Evolutionary conservation across 2,329 filamentous ascomycete genomes (phyloP).

Genomic region (Fusarium sp.): DNA sequence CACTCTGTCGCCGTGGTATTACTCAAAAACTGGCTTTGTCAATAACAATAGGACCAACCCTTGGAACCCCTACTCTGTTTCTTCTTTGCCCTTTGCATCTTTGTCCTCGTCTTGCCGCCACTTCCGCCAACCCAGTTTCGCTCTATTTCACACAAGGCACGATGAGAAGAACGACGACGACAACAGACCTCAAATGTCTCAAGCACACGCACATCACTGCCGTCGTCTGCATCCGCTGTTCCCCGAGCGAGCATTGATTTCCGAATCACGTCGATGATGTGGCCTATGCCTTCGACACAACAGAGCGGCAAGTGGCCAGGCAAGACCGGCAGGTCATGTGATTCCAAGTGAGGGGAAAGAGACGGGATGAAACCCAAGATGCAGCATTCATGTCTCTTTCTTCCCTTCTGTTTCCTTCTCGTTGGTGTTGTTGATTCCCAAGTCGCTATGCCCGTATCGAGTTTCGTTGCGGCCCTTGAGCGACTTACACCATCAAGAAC

Average conservation of each 20-base stretch:
- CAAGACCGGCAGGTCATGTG: slow-evolving; percentile 47
- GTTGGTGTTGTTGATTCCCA: slow-evolving; percentile 11
- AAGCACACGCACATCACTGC: slow-evolving; percentile 7
- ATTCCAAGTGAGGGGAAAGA: slow-evolving; percentile 49
- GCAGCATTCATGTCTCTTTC: slow-evolving; percentile 27
- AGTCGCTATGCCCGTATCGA: background rate
- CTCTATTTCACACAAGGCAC: slow-evolving; percentile 20
- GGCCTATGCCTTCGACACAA: slow-evolving; percentile 38
- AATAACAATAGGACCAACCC: slow-evolving; percentile 5
- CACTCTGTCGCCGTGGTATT: slow-evolving; percentile 24
- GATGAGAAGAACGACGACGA: slow-evolving; percentile 14
- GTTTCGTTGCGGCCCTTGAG: slow-evolving; percentile 24
- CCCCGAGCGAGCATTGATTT: slow-evolving; percentile 32
- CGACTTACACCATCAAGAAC: background rate
- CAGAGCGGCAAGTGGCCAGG: slow-evolving; percentile 39
- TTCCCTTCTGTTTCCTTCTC: slow-evolving; percentile 15
- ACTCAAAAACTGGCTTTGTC: slow-evolving; percentile 32
- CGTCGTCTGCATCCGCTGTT: slow-evolving; percentile 10
- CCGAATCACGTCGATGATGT: slow-evolving; percentile 42
- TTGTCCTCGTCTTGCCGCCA: background rate
- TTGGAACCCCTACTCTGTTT: background rate
- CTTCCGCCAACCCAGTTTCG: slow-evolving; percentile 15
- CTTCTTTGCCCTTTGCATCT: background rate
- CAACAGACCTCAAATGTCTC: background rate
- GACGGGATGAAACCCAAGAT: slow-evolving; percentile 44